These are phyloP conservation scores for Ramalina peruviana DNA, from an alignment of 495 filamentous ascomycete species.

Conservation along the genomic window DNA sequence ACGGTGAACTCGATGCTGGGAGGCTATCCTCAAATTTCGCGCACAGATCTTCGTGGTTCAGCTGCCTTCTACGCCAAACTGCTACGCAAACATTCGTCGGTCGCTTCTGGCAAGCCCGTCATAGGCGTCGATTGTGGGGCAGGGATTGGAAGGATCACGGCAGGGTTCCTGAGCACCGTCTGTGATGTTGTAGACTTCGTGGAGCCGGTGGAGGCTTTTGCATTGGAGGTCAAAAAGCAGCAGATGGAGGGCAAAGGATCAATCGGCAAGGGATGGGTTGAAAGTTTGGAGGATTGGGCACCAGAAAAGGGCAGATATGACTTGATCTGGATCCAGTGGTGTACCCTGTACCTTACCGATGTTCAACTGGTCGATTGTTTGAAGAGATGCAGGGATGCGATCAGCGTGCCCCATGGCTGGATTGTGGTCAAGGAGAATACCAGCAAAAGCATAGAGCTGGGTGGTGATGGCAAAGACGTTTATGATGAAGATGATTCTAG, in stretches of 20 bases:
- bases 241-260: conserved; percentile 20
- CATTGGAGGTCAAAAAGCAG: conserved; percentile 21
- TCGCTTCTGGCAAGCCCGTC: conserved; percentile 12
- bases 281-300: conserved; percentile 63
- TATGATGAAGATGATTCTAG: conserved; percentile 69
- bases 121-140: conserved; percentile 46
- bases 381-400: conserved; percentile 38
- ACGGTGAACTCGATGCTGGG: conserved; percentile 74
- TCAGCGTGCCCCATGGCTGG: conserved; percentile 33
- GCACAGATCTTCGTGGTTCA: conserved; percentile 65
- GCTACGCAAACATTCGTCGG: conserved; percentile 26
- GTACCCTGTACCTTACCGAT: conserved; percentile 82
- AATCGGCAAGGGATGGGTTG: conserved; percentile 53
- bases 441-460: conserved; percentile 30
- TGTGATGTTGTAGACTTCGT: conserved; percentile 43
- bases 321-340: conserved; percentile 73
- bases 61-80: conserved; percentile 66
- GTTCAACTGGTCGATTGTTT: conserved; percentile 55
- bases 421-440: conserved; percentile 86
- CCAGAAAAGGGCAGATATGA: conserved; percentile 41
- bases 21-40: conserved; percentile 58
- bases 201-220: conserved; percentile 44
- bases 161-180: conserved; percentile 38
- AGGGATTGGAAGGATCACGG: conserved; percentile 48
- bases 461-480: conserved; percentile 38